Base-by-base conservation (phyloP, 2,329 filamentous ascomycete species). In the Chaetomiaceae sp. region DNA sequence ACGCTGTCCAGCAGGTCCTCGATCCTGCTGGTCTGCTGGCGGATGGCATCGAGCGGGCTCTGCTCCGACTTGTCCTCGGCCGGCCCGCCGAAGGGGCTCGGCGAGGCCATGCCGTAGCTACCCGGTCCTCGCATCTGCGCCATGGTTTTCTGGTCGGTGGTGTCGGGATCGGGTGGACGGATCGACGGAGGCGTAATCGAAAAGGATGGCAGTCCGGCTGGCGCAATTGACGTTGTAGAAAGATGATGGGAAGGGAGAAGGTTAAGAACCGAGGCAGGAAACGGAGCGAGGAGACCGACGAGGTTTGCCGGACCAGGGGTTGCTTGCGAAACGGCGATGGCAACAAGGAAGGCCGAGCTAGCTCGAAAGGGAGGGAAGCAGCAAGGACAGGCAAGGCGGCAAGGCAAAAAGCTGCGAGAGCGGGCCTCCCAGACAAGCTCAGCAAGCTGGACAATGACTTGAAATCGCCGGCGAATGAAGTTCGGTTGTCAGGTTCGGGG, bases 21-120 rank as follows among this genome's bases (percentile, higher is more conserved):
- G 60, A 99, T 92, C 79, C 96, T 97, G 85, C 88, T 96, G 45
- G 93, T 99, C 72, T 97, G 91, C 69, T 90, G 83, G 58, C 93
- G 81, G 66, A 99, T 89, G 63, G 89, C 81, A 69, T 96, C 93
- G 61, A 99, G 81, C 51, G 86, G 83, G 69, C 82, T 89, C 43
- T 90, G 85, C 66, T 78, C 80, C 19, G 50, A 34, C 51, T 76
- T 80, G 53, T 77, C 81, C 60, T 86, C 79, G 60, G 63, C 73
- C 53, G 76, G 76, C 42, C 78, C 81, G 57, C 81, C 84, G 63
- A 89, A 91, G 58, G 83, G 81, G 65, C 82, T 84, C 64, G 84
- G 82, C 45, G 55, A 80, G 64, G 85, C 85, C 68, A 93, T 81
- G 73, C 91, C 88, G 73, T 95, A 95, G 70, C 87, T 86, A 64